Conservation (phyloP, 2,329 filamentous ascomycete species). For the Fusarium dlaminii region DNA sequence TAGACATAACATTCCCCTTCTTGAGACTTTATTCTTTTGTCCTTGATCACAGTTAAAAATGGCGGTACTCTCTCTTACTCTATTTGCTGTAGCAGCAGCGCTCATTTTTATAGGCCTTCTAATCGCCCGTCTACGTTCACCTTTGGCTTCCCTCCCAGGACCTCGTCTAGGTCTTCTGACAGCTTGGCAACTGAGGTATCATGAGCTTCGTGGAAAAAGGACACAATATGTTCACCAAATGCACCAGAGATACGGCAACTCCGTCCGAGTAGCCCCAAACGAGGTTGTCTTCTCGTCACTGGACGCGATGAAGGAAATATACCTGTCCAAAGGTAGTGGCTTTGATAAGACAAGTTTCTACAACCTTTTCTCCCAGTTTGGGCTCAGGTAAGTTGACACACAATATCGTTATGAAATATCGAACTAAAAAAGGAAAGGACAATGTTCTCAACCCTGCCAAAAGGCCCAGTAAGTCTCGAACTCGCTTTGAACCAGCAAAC, state of each 20-base stretch:
- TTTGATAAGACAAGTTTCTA: constrained; percentile 25
- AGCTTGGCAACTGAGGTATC: constrained; percentile 4
- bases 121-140: not conserved
- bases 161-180: constrained; percentile 16
- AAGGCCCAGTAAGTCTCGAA: constrained; percentile 3
- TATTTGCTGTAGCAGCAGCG: not conserved
- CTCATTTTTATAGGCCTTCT: not conserved
- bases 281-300: constrained; percentile 25
- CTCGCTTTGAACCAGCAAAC: accelerated
- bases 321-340: constrained; percentile 25
- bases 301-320: constrained; percentile 28
- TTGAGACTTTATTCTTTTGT: not conserved
- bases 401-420: accelerated
- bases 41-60: not conserved
- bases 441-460: constrained; percentile 24
- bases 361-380: constrained; percentile 23
- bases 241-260: constrained; percentile 9
- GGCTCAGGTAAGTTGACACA: not conserved
- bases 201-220: constrained; percentile 22
- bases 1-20: not conserved
- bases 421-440: not conserved
- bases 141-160: constrained; percentile 16
- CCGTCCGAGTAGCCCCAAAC: constrained; percentile 23
- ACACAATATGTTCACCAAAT: constrained; percentile 14
- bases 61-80: not conserved